These are phyloP conservation scores for Notholithocarpus densiflorus DNA, from an alignment of 306 rosid species.

Conservation along the genomic window DNA sequence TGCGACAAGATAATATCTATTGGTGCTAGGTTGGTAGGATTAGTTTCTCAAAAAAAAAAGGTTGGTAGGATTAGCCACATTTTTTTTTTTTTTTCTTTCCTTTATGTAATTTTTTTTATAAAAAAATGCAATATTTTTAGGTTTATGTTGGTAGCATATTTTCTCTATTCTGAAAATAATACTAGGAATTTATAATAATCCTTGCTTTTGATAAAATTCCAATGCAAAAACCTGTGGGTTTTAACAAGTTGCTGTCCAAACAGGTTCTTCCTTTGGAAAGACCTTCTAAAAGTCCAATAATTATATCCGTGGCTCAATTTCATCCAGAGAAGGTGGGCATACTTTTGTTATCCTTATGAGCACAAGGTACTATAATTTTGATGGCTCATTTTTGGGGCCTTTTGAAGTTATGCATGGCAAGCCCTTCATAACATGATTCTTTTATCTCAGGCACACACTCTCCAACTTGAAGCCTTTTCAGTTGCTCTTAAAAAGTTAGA, in stretches of 20 bases:
- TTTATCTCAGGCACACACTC: conserved; percentile 70
- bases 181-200: background rate
- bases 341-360: conserved; percentile 44
- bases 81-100: background rate
- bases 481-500: conserved; percentile 62
- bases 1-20: background rate
- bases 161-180: background rate
- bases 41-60: no score
- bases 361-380: conserved; percentile 38
- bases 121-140: background rate
- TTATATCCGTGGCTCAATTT: conserved; percentile 95
- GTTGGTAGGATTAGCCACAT: background rate
- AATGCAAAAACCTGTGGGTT: conserved; percentile 12
- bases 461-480: conserved; percentile 95
- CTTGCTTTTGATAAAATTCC: background rate
- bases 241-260: conserved; percentile 31
- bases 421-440: conserved; percentile 26
- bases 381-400: conserved; percentile 41
- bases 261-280: conserved; percentile 89
- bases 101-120: no score
- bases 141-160: background rate
- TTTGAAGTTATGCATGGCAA: conserved; percentile 12
- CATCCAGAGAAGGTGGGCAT: conserved; percentile 96
- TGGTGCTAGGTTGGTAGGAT: background rate
- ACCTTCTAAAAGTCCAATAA: conserved; percentile 41